phyloP scores from a whole-genome alignment of 2,329 filamentous ascomycete genomes.

The Mariannaea sp. region DNA sequence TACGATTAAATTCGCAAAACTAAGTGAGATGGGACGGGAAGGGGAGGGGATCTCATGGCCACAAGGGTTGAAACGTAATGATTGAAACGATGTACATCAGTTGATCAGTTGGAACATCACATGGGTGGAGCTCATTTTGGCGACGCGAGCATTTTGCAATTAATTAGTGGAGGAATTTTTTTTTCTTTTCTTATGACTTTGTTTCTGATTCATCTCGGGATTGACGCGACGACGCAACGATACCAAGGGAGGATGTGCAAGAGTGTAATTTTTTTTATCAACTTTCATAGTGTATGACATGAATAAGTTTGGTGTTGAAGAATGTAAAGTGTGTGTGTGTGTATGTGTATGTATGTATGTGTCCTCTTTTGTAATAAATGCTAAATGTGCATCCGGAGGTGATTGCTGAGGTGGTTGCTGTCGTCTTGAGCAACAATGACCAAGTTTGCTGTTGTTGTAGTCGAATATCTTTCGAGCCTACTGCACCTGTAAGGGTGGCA shows the following conservation, averaged over 20 bases:
- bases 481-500: too few relatives aligned
- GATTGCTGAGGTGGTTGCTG: too few relatives aligned
- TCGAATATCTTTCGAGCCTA: too few relatives aligned
- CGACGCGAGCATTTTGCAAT: slow-evolving; percentile 23
- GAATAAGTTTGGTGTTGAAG: slow-evolving; percentile 6
- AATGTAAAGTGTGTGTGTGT: too few relatives aligned
- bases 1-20: slow-evolving; percentile 40
- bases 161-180: slow-evolving; percentile 34
- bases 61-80: slow-evolving; percentile 28
- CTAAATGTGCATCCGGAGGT: too few relatives aligned
- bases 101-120: slow-evolving; percentile 28
- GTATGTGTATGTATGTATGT: too few relatives aligned
- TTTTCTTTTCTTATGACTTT: slow-evolving; percentile 9
- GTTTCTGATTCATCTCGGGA: too few relatives aligned
- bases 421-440: too few relatives aligned
- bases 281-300: slow-evolving; percentile 14
- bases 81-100: slow-evolving; percentile 38
- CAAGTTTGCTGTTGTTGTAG: too few relatives aligned
- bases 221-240: slow-evolving; percentile 22
- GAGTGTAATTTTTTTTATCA: slow-evolving; percentile 11
- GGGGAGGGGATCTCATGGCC: background rate
- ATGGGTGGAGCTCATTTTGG: slow-evolving; percentile 32
- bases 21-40: too few relatives aligned
- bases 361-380: too few relatives aligned
- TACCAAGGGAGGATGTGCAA: slow-evolving; percentile 17